phyloP scores from a whole-genome alignment of 2,329 filamentous ascomycete species.

The Berkeleyomyces rouxiae region DNA sequence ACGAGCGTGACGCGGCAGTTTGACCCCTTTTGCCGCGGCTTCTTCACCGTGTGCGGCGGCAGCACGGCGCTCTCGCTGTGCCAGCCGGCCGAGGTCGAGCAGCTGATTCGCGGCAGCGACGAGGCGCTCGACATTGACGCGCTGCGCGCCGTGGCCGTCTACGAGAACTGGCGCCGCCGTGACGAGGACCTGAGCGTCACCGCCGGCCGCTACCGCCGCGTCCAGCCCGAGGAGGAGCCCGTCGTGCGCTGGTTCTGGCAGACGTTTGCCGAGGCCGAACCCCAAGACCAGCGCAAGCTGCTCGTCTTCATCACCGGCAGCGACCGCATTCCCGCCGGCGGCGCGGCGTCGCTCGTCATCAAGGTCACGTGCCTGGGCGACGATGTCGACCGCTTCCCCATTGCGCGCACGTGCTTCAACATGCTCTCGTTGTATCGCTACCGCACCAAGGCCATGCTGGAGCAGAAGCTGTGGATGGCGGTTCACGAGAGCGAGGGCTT shows the following conservation, averaged over 20 bases:
- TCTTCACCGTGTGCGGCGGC: conserved; percentile 80
- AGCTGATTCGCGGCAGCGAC: conserved; percentile 71
- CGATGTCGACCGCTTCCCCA: conserved; percentile 59
- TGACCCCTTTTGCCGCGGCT: conserved; percentile 84
- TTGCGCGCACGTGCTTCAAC: conserved; percentile 86
- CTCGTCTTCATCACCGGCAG: conserved; percentile 80
- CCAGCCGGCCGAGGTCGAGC: conserved; percentile 78
- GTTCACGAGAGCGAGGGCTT: conserved; percentile 87
- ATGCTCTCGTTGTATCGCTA: conserved; percentile 64
- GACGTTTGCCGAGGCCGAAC: conserved; percentile 48
- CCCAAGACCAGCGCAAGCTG: conserved; percentile 57
- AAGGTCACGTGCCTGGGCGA: conserved; percentile 60
- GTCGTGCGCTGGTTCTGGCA: conserved; percentile 82
- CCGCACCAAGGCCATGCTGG: conserved; percentile 45
- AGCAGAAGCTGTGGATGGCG: conserved; percentile 62
- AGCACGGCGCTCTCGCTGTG: conserved; percentile 69
- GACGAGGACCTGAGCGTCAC: conserved; percentile 19
- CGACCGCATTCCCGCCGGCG: conserved; percentile 78
- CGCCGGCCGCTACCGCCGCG: conserved; percentile 26
- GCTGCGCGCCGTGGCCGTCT: conserved; percentile 59
- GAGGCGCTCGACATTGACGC: conserved; percentile 65
- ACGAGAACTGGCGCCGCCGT: conserved; percentile 55
- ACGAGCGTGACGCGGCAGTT: conserved; percentile 65
- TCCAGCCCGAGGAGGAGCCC: conserved; percentile 33
- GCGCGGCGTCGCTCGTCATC: conserved; percentile 62